These are phyloP conservation scores for Anethum foeniculum DNA, from an alignment of 140 eudicot genomes.

Conservation along the genomic window DNA sequence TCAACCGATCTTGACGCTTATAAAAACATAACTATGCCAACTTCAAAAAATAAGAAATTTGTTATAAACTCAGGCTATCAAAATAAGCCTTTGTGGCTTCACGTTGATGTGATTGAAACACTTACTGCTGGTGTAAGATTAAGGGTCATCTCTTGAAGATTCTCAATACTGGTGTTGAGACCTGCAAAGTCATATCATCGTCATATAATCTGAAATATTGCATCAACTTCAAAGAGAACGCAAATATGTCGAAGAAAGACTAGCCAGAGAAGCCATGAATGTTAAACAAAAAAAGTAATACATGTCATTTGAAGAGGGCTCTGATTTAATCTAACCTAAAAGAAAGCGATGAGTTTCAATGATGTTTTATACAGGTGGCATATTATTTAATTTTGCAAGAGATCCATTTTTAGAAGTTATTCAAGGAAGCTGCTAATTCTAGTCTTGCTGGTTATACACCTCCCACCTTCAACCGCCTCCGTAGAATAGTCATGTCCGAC, in stretches of 20 bases:
- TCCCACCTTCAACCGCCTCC: not conserved
- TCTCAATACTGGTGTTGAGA: not conserved
- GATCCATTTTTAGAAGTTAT: not conserved
- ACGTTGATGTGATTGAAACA: too few species aligned
- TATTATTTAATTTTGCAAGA: not conserved
- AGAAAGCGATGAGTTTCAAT: not conserved
- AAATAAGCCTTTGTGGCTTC: too few species aligned
- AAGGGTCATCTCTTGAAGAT: too few species aligned
- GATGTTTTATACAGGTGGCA: too few species aligned
- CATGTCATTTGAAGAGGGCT: not conserved
- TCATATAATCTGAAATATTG: too few species aligned
- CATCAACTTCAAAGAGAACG: not conserved
- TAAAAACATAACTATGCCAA: too few species aligned
- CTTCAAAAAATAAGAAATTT: too few species aligned
- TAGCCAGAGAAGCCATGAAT: not conserved
- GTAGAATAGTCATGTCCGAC: not conserved
- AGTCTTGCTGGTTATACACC: not conserved
- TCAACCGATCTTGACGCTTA: too few species aligned
- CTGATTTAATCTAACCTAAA: not conserved
- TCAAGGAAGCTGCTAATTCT: not conserved
- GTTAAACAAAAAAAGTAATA: not conserved
- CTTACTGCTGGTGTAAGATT: too few species aligned
- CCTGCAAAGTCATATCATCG: not conserved
- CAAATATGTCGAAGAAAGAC: not conserved
- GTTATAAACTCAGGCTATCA: too few species aligned